Evolutionary conservation across 495 filamentous ascomycete species (phyloP), one percentile per base, ranked within the genome.

Genomic region (Penicillium macrosclerotiorum): DNA sequence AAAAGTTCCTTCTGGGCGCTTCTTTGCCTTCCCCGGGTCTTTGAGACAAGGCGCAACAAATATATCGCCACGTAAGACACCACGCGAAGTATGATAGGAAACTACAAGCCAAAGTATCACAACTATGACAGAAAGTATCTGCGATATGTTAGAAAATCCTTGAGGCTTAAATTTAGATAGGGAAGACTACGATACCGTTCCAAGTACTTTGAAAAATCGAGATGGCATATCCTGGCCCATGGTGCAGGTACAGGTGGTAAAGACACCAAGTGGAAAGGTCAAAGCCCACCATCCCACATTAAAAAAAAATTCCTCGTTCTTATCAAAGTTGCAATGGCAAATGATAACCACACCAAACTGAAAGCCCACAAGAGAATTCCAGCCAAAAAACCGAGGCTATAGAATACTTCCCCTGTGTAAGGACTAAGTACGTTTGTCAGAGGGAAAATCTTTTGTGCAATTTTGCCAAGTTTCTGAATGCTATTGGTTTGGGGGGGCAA

Each of bases 231-330:
- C 72, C 31, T 61, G 22, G 6, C 55, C 73, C 5, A 80, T 42
- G 20, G 57, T 53, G 14, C 56, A 59, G 1, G 75, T 77, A 11
- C 59, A 64, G 27, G 63, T 51, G 0, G 76, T 64, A 49, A 72
- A 76, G 9, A 76, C 72, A 18, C 73, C 74, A 9, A 78, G 48
- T 0, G 78, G 76, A 43, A 80, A 81, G 8, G 67, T 75, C 43
- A 80, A 77, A 2, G 72, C 73, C 78, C 77, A 81, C 77, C 77
- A 80, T 13, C 78, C 77, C 65, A 80, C 74, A 48, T 78, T 79
- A 56, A 81, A 81, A 0, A 76, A 75, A 40, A 79, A 78, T 22
- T 62, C n/a, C 42, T 56, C 12, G 46, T 45, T 3, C 47, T 50
- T 7, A 37, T 27, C 16, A 74, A 65, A 1, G 56, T 58, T 3